A percentile compares a stretch with the other conserved stretches of the same genome.
phyloP scores from a whole-genome alignment of 177 flowering plant genomes.

The Vitis hybrid region DNA sequence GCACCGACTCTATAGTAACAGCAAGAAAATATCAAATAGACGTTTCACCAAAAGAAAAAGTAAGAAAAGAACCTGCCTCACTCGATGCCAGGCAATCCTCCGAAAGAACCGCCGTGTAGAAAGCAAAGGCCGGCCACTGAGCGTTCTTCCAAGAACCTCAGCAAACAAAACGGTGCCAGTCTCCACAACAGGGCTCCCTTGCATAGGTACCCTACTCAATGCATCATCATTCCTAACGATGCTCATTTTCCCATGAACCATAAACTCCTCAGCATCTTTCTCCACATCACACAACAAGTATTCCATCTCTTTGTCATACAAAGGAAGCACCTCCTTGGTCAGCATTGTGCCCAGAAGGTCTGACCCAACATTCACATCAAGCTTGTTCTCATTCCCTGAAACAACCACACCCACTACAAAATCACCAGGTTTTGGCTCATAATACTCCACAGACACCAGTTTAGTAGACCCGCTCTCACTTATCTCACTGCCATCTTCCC shows the following conservation, averaged over 20 bases:
- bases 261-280: slow-evolving; percentile 62
- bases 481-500: slow-evolving; percentile 14
- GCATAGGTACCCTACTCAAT: slow-evolving; percentile 30
- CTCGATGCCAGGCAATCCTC: slow-evolving; percentile 93
- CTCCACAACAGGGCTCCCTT: slow-evolving; percentile 80
- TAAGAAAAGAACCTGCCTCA: slow-evolving; percentile 99
- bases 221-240: slow-evolving; percentile 71
- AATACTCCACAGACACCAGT: slow-evolving; percentile 64
- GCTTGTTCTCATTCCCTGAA: slow-evolving; percentile 92
- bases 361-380: slow-evolving; percentile 89
- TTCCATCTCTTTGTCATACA: slow-evolving; percentile 76
- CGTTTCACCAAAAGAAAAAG: slow-evolving; percentile 14
- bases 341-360: slow-evolving; percentile 89
- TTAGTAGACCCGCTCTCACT: slow-evolving; percentile 8
- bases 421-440: slow-evolving; percentile 90
- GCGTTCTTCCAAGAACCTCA: slow-evolving; percentile 89
- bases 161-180: slow-evolving; percentile 86
- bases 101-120: slow-evolving; percentile 73
- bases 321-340: slow-evolving; percentile 91
- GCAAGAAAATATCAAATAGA: background rate
- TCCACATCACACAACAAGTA: slow-evolving; percentile 65
- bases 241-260: slow-evolving; percentile 79
- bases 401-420: slow-evolving; percentile 94
- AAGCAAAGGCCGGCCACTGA: slow-evolving; percentile 93
- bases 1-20: background rate